Evolutionary conservation across 768 basidiomycete species (phyloP), one percentile per base, ranked within the genome.

Genomic region (Xanthoconium stramineum): DNA sequence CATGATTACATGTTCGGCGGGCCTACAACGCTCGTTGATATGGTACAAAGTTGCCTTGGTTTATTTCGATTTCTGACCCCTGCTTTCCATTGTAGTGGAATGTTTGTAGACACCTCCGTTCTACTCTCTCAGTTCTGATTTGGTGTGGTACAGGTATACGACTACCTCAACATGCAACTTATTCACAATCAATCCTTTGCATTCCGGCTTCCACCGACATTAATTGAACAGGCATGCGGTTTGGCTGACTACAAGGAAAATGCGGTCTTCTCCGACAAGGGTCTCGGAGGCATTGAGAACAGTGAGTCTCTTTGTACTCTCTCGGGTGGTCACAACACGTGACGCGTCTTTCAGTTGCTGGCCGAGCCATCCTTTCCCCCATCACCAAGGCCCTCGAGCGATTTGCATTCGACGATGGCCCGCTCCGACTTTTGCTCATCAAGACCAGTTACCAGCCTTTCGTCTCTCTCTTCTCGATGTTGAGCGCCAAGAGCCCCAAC

Each of bases 391-490:
- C 89, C 29, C 80, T 94, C 49, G 82, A 90, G 67, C 84, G 83
- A 57, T 86, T 95, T 71, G 82, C 86, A 17, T 89, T 86, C 75
- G 83, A 86, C 55, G 83, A 80, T 56, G 86, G 89, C 73, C 85
- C 89, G 36, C 81, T 94, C 50, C 86, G 89, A 63, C 78, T 94
- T 69, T 76, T 88, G 69, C 74, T 92, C 58, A 77, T 90, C 60
- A 83, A 88, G 74, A 84, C 86, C 10, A 88, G 89, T 54, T 94
- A 93, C 75, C 91, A 93, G 71, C 85, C 91, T 6, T 90, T 94
- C 80, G 83, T 92, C 64, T 91, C 89, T 10, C 78, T 94, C 66
- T 88, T 95, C 80, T 82, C 83, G 64, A 83, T 88, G 74, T 80
- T 89, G 38, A 85, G 83, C 36, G 75, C 85, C 52, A 64, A 75